Percentiles rank a stretch among this genome's conserved stretches.
phyloP scores from a whole-genome alignment of 129 eudicot species.

The Pittosporum tobira region DNA sequence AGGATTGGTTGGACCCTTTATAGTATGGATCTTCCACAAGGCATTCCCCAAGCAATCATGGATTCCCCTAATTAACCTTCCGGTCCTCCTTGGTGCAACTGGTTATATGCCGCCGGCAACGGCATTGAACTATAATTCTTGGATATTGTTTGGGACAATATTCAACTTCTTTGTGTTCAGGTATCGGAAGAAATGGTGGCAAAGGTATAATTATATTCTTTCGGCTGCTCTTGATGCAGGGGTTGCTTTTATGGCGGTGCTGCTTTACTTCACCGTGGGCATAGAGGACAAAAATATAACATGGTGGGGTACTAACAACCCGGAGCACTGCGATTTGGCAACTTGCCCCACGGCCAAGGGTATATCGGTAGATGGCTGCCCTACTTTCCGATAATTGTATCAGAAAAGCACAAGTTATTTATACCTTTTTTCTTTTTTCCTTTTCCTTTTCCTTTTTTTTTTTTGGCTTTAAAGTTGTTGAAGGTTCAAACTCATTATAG shows the following conservation, averaged over 20 bases:
- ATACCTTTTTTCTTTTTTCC: too few species aligned
- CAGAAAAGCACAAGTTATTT: too few species aligned
- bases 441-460: too few species aligned
- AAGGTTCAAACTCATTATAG: not conserved
- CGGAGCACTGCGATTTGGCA: constrained; percentile 56
- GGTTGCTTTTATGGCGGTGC: constrained; percentile 78
- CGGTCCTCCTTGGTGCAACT: constrained; percentile 74
- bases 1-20: constrained; percentile 44
- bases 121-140: constrained; percentile 57
- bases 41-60: constrained; percentile 50
- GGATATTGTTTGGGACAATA: constrained; percentile 64
- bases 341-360: constrained; percentile 70
- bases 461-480: not conserved
- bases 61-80: constrained; percentile 69
- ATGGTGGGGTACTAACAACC: constrained; percentile 69
- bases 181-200: constrained; percentile 75
- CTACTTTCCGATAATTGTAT: constrained; percentile 24
- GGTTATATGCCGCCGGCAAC: constrained; percentile 80
- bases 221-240: constrained; percentile 92
- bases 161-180: constrained; percentile 69
- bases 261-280: constrained; percentile 44
- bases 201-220: constrained; percentile 71
- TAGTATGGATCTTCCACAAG: constrained; percentile 56
- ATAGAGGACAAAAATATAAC: constrained; percentile 22
- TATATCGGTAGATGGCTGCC: constrained; percentile 46